phyloP scores from a whole-genome alignment of 2,329 filamentous ascomycete genomes.

The Setomelanomma holmii region DNA sequence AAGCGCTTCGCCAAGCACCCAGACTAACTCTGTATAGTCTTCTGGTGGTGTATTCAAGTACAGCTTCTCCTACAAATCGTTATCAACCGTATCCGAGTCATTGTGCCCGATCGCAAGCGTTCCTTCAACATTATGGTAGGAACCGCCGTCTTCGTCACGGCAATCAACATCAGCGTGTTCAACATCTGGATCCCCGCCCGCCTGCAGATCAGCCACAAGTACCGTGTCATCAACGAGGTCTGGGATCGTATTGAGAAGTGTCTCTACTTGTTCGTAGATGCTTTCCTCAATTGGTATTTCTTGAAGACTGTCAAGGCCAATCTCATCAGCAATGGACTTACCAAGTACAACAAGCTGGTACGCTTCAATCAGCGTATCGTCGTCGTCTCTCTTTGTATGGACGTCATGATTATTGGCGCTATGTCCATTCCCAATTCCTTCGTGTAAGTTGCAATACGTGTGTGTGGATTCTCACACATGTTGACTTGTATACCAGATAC shows the following conservation, averaged over 20 bases:
- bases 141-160: conserved; percentile 47
- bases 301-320: conserved; percentile 54
- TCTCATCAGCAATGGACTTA: conserved; percentile 57
- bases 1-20: background rate
- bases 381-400: conserved; percentile 59
- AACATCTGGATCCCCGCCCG: conserved; percentile 52
- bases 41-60: conserved; percentile 49
- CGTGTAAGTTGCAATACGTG: conserved; percentile 45
- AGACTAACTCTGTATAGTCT: conserved; percentile 28
- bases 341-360: conserved; percentile 60
- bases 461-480: too few species aligned
- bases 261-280: conserved; percentile 48
- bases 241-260: conserved; percentile 51
- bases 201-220: conserved; percentile 38
- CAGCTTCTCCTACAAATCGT: conserved; percentile 51
- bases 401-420: conserved; percentile 56
- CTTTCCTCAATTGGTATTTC: conserved; percentile 49
- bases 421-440: conserved; percentile 57
- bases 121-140: conserved; percentile 46
- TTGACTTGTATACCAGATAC: too few species aligned
- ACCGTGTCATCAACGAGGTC: conserved; percentile 45
- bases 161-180: conserved; percentile 48
- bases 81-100: conserved; percentile 50
- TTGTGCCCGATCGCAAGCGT: conserved; percentile 39
- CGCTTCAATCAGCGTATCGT: conserved; percentile 61